Conservation (phyloP, 2,329 filamentous ascomycete species). For the Fusarium mundagurra region DNA sequence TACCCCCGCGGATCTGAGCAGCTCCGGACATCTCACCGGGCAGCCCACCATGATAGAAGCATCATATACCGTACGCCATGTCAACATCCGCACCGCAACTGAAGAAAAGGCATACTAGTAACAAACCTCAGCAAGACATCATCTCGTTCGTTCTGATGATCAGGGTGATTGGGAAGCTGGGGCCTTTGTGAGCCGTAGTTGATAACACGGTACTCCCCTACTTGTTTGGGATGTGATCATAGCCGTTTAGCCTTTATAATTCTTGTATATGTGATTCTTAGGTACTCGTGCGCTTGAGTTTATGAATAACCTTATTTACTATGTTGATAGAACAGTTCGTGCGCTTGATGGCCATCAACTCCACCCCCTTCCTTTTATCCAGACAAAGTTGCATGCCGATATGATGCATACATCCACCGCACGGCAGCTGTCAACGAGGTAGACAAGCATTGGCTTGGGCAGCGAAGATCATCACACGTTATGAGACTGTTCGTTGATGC, state of each 20-base stretch:
- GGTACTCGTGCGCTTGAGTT: background rate
- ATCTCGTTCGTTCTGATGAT: background rate
- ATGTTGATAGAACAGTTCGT: background rate
- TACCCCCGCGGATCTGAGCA: background rate
- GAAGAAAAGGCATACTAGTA: background rate
- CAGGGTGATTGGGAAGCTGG: background rate
- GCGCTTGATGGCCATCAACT: background rate
- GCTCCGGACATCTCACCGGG: background rate
- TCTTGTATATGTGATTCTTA: background rate
- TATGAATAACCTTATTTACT: background rate
- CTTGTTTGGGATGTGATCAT: background rate
- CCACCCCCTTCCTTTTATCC: background rate
- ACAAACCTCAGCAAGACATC: accelerated
- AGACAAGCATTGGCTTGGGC: background rate
- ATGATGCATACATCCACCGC: background rate
- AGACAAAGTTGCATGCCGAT: background rate
- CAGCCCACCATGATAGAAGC: background rate
- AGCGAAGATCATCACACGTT: background rate
- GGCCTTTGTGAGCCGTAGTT: background rate
- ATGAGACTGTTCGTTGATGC: background rate
- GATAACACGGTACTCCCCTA: background rate
- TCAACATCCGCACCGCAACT: accelerated
- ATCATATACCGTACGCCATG: background rate
- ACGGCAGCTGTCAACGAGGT: background rate
- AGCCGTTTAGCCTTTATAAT: background rate